phyloP scores from a whole-genome alignment of 768 basidiomycete genomes.

The Lactarius hatsudake region DNA sequence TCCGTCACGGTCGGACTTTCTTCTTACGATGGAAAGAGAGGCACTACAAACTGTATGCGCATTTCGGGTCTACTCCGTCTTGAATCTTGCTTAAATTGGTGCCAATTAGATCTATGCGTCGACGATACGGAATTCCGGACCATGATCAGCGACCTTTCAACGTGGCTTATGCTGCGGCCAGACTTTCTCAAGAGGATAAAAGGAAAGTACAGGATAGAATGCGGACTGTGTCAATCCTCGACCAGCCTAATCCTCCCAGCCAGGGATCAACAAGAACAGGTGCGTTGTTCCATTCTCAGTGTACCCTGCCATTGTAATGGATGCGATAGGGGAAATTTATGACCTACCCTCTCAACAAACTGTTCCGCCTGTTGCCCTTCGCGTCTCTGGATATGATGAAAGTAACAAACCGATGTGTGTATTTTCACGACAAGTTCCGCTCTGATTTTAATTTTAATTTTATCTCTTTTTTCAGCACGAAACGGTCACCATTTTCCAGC shows the following conservation, averaged over 20 bases:
- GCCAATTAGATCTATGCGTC: conserved; percentile 57
- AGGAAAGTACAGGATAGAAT: conserved; percentile 12
- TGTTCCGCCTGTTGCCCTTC: conserved; percentile 10
- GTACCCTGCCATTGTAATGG: neutral
- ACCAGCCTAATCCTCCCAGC: neutral
- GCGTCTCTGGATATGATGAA: conserved; percentile 16
- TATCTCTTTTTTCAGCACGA: conserved; percentile 1
- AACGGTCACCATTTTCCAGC: conserved; percentile 1
- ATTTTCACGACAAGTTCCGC: neutral
- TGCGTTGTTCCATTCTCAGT: neutral
- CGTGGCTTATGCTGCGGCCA: conserved; percentile 78
- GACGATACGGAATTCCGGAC: conserved; percentile 82
- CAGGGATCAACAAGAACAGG: conserved; percentile 7
- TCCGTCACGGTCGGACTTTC: conserved; percentile 34
- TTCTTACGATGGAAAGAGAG: conserved; percentile 60
- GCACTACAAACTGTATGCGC: conserved; percentile 59
- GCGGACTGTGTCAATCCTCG: conserved; percentile 5
- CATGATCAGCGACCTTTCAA: conserved; percentile 79
- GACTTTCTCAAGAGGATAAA: conserved; percentile 50
- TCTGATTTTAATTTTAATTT: neutral
- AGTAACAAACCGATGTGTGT: conserved; percentile 12
- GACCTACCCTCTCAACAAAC: conserved; percentile 4
- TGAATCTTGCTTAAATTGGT: conserved; percentile 13
- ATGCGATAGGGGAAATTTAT: neutral
- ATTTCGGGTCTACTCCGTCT: conserved; percentile 10